These are phyloP conservation scores for Chytridium lagenaria DNA, from an alignment of 371 early-diverging fungal genomes.

Conservation along the genomic window DNA sequence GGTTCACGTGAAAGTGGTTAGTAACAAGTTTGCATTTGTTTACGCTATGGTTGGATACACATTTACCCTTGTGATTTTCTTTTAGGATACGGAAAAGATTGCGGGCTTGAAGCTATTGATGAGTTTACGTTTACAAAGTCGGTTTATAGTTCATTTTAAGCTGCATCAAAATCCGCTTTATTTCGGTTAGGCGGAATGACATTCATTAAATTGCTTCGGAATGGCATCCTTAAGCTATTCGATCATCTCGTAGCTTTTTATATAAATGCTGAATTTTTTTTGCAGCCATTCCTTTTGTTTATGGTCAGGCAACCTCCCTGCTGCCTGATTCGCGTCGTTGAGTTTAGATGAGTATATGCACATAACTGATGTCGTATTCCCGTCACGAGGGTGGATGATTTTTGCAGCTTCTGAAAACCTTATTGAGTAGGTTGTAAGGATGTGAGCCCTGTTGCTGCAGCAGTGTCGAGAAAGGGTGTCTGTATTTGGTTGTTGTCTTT, in stretches of 20 bases:
- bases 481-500: constrained; percentile 86
- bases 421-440: constrained; percentile 57
- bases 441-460: constrained; percentile 35
- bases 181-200: too few species aligned
- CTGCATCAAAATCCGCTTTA: too few species aligned
- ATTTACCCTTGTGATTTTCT: too few species aligned
- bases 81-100: constrained; percentile 36
- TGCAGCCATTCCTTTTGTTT: too few species aligned
- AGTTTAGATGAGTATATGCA: constrained; percentile 72
- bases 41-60: too few species aligned
- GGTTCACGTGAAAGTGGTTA: constrained; percentile 35
- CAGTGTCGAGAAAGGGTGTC: constrained; percentile 76
- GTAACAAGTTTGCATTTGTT: too few species aligned
- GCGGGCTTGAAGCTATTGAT: constrained; percentile 35
- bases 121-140: constrained; percentile 32
- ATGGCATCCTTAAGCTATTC: too few species aligned
- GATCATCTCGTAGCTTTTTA: too few species aligned
- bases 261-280: too few species aligned
- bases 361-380: constrained; percentile 56
- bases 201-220: too few species aligned
- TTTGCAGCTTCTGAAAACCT: constrained; percentile 27
- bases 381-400: constrained; percentile 18
- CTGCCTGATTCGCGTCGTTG: constrained; percentile 78
- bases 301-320: too few species aligned
- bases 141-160: constrained; percentile 14